Evolutionary conservation across 2,329 filamentous ascomycete genomes (phyloP).

Genomic region (Cladosporium sp.): DNA sequence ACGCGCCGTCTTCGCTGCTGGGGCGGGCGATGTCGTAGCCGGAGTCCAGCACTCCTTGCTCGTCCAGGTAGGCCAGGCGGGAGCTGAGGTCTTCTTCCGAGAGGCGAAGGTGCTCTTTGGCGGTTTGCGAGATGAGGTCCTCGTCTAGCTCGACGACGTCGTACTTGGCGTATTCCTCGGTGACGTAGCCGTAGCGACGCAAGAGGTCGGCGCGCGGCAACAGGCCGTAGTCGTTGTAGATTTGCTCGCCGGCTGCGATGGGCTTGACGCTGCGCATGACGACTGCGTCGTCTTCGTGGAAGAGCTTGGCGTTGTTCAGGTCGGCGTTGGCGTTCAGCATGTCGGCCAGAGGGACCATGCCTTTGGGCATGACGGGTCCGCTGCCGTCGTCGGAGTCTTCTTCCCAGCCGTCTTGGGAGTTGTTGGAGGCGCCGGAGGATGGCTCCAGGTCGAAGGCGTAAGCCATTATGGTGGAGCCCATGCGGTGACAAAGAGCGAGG

Average conservation of each 20-base stretch:
- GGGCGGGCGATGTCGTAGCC: conserved; percentile 55
- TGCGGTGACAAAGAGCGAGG: conserved; percentile 62
- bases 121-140: conserved; percentile 48
- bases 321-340: conserved; percentile 84
- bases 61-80: conserved; percentile 54
- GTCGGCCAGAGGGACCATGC: conserved; percentile 88
- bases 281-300: conserved; percentile 51
- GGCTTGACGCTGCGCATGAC: conserved; percentile 21
- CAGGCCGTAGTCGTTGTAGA: conserved; percentile 86
- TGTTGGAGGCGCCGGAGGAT: conserved; percentile 29
- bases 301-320: conserved; percentile 67
- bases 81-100: conserved; percentile 17
- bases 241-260: conserved; percentile 67
- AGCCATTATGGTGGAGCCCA: conserved; percentile 87
- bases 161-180: conserved; percentile 67
- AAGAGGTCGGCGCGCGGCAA: conserved; percentile 78
- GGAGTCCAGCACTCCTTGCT: conserved; percentile 63
- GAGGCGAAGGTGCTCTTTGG: conserved; percentile 28
- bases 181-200: conserved; percentile 83
- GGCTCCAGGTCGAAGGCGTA: conserved; percentile 81
- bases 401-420: conserved; percentile 46
- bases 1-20: conserved; percentile 33
- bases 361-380: conserved; percentile 51
- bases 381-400: conserved; percentile 43
- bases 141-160: conserved; percentile 78